Base-by-base conservation (phyloP, 176 grass and related monocot genomes). In the Phoenix dactylifera region DNA sequence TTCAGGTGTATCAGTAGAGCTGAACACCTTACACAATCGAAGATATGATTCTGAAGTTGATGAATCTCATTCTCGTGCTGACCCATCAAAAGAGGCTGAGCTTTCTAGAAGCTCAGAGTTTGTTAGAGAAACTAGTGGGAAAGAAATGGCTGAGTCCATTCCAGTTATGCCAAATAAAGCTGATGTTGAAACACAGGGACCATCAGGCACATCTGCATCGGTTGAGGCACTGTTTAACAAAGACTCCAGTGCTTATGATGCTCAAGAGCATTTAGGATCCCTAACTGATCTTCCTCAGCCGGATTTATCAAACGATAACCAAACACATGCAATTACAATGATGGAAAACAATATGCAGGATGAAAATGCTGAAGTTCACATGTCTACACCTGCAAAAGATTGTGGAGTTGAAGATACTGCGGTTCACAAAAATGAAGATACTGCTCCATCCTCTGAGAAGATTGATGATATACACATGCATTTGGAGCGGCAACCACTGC, bases 1-100 rank as follows among this genome's bases (percentile, higher is more conserved):
- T 74, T 30, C 64, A 98, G 94, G 88, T 72, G 60, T 78, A 60
- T 85, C 76, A 63, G 77, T 76, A 53, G 78, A 89, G 64, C 54
- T 98, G 50, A 89, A 80, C 60, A 50, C 65, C 26, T 60, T 86
- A 16, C 79, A 89, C 10, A 32, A 52, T 26, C 79, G 25, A 64
- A 76, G 66, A 52, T 93, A 88, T 51, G 79, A 68, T 67, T 65
- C 70, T 26, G 66, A 70, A 58, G 76, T 4, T 30, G 16, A 22
- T 39, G 15, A n/a, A 44, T 44, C 10, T 44, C 35, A 44, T 44
- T 44, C 35, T 7, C 48, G 19, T 9, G 1, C 17, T 29, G 35
- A 26, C 7, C 17, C 56, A 22, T 24, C 68, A 28, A 71, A 60
- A 51, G 48, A 52, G n/a, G 18, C 7, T 52, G 57, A 32, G 9